Percentiles rank a stretch among this genome's conserved stretches.
These are phyloP conservation scores for Fistulina hepatica DNA, from an alignment of 1,284 basidiomycete genomes.

Conservation along the genomic window DNA sequence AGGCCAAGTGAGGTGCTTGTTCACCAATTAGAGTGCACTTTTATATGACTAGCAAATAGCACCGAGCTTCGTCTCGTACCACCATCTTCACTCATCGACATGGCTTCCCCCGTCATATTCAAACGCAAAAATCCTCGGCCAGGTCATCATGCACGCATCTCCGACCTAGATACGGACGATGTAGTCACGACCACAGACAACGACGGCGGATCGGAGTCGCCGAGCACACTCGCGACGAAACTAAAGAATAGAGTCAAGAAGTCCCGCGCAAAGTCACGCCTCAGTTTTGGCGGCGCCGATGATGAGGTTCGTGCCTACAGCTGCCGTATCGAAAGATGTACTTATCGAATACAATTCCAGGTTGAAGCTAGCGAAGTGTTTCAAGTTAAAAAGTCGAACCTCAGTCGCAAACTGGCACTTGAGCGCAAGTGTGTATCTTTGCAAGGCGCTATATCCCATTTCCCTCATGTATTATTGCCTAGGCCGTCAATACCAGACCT, in stretches of 20 bases:
- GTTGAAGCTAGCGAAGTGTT: slow-evolving; percentile 52
- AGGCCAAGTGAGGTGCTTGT: slow-evolving; percentile 27
- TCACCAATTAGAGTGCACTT: slow-evolving; percentile 11
- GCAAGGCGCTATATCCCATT: neutral
- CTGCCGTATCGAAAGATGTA: slow-evolving; percentile 12
- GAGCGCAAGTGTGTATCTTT: slow-evolving; percentile 28
- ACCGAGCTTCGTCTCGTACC: too few species aligned
- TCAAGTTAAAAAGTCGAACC: slow-evolving; percentile 64
- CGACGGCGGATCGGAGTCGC: slow-evolving; percentile 30
- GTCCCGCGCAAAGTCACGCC: slow-evolving; percentile 47
- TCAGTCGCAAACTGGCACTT: slow-evolving; percentile 55
- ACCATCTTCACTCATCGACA: too few species aligned
- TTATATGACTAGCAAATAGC: too few species aligned
- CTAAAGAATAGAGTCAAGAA: slow-evolving; percentile 60
- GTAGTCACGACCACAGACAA: slow-evolving; percentile 14
- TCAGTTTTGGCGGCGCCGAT: slow-evolving; percentile 78
- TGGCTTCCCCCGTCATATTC: slow-evolving; percentile 28
- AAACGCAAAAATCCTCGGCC: slow-evolving; percentile 47
- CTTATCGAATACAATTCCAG: slow-evolving; percentile 26
- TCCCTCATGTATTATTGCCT: slow-evolving; percentile 10
- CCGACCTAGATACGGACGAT: slow-evolving; percentile 25
- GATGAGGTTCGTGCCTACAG: slow-evolving; percentile 52
- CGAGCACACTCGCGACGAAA: slow-evolving; percentile 48
- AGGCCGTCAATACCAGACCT: slow-evolving; percentile 35
- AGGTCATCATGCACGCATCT: slow-evolving; percentile 36